phyloP scores from a whole-genome alignment of 768 basidiomycete species.

The Tulasnella sp. region DNA sequence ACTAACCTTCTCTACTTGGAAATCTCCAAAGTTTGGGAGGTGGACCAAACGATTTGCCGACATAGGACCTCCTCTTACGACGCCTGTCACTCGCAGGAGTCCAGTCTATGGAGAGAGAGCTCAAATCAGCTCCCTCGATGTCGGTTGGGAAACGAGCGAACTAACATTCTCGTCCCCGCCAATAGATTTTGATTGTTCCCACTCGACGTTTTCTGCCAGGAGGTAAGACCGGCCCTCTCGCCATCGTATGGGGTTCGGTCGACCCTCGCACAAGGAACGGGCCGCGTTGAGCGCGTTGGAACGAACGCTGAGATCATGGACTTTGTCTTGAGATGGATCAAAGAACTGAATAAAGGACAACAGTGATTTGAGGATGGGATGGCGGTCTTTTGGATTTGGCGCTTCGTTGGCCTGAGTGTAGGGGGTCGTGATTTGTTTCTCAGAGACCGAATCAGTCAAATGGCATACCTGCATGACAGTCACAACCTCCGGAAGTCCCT shows the following conservation, averaged over 20 bases:
- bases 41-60: constrained; percentile 81
- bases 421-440: neutral
- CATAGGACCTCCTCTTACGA: constrained; percentile 66
- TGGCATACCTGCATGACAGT: constrained; percentile 35
- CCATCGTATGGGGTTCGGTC: constrained; percentile 70
- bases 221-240: constrained; percentile 70
- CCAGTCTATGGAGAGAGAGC: constrained; percentile 30
- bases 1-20: constrained; percentile 64
- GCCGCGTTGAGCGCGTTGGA: constrained; percentile 63
- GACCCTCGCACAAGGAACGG: constrained; percentile 73
- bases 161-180: neutral
- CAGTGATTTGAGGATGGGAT: constrained; percentile 70
- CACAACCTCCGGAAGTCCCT: constrained; percentile 78
- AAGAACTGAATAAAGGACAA: constrained; percentile 95
- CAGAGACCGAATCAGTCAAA: too few species aligned
- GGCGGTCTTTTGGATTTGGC: constrained; percentile 40
- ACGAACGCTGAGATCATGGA: constrained; percentile 54
- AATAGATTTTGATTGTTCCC: constrained; percentile 28
- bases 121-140: neutral
- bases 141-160: neutral
- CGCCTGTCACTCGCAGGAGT: constrained; percentile 63
- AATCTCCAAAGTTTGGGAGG: constrained; percentile 81
- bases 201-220: constrained; percentile 51
- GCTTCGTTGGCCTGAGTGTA: constrained; percentile 18
- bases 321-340: constrained; percentile 64